Percentiles rank a stretch among this genome's conserved stretches.
These are phyloP conservation scores for Zygosaccharomyces lentus DNA, from an alignment of 805 yeast species.

Conservation along the genomic window DNA sequence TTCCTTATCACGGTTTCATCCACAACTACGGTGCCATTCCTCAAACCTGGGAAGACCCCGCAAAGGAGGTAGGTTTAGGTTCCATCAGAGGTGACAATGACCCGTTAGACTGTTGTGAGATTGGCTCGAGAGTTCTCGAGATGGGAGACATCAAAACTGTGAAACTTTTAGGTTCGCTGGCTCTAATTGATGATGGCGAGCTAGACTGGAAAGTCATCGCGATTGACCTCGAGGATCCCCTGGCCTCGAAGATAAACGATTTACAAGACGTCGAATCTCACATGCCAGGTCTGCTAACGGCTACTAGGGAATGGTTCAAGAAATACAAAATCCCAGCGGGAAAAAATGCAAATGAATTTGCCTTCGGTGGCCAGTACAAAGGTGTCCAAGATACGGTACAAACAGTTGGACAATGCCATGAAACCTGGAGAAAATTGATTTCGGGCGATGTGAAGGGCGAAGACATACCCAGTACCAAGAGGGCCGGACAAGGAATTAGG, in stretches of 20 bases:
- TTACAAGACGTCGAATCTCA: constrained; percentile 62
- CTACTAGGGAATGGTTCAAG: constrained; percentile 75
- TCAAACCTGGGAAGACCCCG: constrained; percentile 98
- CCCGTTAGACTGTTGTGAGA: constrained; percentile 92
- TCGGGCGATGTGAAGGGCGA: constrained; percentile 37
- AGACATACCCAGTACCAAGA: constrained; percentile 37
- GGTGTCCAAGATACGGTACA: constrained; percentile 54
- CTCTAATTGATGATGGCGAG: constrained; percentile 88
- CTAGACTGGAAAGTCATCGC: constrained; percentile 90
- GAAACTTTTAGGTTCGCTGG: constrained; percentile 71
- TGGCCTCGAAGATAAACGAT: constrained; percentile 55
- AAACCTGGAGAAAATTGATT: constrained; percentile 62
- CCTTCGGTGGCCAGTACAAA: constrained; percentile 64
- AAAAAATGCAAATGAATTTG: constrained; percentile 70
- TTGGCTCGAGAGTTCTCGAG: constrained; percentile 56
- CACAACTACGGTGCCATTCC: constrained; percentile 88
- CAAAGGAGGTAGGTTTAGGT: constrained; percentile 42
- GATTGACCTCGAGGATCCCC: constrained; percentile 62
- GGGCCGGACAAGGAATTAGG: constrained; percentile 51
- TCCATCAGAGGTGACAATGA: constrained; percentile 79
- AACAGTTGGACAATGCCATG: constrained; percentile 58
- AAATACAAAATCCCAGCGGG: constrained; percentile 81
- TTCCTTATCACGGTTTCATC: constrained; percentile 80
- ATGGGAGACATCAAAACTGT: constrained; percentile 65
- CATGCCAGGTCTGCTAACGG: constrained; percentile 67